phyloP scores from a whole-genome alignment of 768 basidiomycete genomes.

The Leccinum subgranulosum region DNA sequence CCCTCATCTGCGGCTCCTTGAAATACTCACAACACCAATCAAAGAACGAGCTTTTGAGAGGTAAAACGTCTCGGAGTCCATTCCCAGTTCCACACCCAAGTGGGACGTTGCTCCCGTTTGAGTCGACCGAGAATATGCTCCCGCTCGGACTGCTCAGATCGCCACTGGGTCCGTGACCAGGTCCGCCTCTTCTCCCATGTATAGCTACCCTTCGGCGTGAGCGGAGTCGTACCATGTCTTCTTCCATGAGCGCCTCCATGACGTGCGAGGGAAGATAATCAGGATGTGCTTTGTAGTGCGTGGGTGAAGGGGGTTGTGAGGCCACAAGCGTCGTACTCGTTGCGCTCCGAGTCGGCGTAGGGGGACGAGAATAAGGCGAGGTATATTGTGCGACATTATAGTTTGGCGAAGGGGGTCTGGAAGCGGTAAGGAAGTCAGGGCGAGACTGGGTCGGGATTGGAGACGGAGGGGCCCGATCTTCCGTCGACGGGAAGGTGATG shows the following conservation, averaged over 20 bases:
- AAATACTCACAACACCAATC: conserved; percentile 98
- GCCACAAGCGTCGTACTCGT: conserved; percentile 21
- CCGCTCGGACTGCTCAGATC: conserved; percentile 65
- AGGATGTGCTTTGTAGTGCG: conserved; percentile 33
- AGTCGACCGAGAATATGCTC: conserved; percentile 77
- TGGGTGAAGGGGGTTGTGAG: conserved; percentile 33
- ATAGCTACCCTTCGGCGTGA: conserved; percentile 52
- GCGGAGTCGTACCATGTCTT: conserved; percentile 89
- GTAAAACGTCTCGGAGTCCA: conserved; percentile 81
- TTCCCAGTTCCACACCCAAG: conserved; percentile 77
- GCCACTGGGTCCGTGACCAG: conserved; percentile 36
- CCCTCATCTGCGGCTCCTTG: conserved; percentile 98
- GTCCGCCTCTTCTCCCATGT: conserved; percentile 42
- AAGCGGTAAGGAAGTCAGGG: conserved; percentile 37
- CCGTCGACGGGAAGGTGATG: conserved; percentile 64
- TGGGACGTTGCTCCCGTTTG: conserved; percentile 61
- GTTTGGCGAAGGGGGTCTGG: conserved; percentile 75
- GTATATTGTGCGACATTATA: conserved; percentile 74
- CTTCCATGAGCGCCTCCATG: conserved; percentile 87
- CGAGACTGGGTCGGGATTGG: conserved; percentile 25
- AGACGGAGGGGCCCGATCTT: conserved; percentile 48
- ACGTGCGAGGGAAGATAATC: conserved; percentile 74
- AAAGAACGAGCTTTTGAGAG: conserved; percentile 87
- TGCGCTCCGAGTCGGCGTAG: conserved; percentile 34
- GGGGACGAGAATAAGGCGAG: conserved; percentile 67